phyloP scores from a whole-genome alignment of 495 filamentous ascomycete species.

The Talaromyces stipitatus region DNA sequence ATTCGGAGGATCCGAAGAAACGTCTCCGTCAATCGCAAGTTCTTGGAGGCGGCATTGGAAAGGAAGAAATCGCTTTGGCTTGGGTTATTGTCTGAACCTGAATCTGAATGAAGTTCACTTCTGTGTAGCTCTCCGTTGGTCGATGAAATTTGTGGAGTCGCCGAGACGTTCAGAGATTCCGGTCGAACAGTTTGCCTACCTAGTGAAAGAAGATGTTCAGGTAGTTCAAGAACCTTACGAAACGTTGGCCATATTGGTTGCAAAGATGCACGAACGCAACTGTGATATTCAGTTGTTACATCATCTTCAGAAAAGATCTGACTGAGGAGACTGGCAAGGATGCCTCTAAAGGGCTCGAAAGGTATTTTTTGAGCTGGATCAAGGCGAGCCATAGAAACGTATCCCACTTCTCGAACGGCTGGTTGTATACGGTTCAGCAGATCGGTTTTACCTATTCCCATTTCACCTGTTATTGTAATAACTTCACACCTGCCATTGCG shows the following conservation, averaged over 20 bases:
- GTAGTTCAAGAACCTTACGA: conserved; percentile 69
- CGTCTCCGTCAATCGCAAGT: conserved; percentile 71
- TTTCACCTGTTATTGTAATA: conserved; percentile 64
- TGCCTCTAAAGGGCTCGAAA: conserved; percentile 73
- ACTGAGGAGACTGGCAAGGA: conserved; percentile 74
- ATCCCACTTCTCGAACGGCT: conserved; percentile 64
- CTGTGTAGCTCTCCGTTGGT: conserved; percentile 25
- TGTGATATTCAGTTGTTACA: conserved; percentile 75
- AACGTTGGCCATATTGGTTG: conserved; percentile 74
- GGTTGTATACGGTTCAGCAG: conserved; percentile 71
- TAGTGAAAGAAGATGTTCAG: conserved; percentile 57
- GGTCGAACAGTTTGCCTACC: conserved; percentile 19
- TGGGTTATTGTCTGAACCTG: conserved; percentile 33
- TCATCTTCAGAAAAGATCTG: conserved; percentile 89
- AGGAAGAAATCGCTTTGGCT: conserved; percentile 66
- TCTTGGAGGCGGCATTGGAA: conserved; percentile 60
- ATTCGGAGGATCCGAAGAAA: conserved; percentile 78
- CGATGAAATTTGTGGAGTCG: not conserved
- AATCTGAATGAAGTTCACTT: conserved; percentile 17
- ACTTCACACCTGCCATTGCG: conserved; percentile 68
- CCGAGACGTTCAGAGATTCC: conserved; percentile 30
- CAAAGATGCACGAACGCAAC: conserved; percentile 61
- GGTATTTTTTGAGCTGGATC: conserved; percentile 70
- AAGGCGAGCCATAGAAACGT: conserved; percentile 78
- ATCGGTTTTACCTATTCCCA: conserved; percentile 77